Base-by-base conservation (phyloP, 73 alveolate species). In the Tetrahymena malaccensis region DNA sequence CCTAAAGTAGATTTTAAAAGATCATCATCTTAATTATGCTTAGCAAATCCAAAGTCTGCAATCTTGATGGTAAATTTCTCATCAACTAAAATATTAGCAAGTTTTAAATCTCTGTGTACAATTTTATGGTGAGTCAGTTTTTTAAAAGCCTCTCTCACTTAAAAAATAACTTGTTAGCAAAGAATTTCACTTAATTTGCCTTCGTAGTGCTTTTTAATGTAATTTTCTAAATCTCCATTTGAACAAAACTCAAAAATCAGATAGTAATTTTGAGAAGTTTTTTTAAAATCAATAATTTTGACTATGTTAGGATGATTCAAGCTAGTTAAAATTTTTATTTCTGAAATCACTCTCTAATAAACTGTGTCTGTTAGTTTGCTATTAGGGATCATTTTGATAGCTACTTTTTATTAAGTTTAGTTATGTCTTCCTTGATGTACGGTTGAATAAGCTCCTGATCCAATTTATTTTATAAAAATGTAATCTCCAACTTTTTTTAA, bases 31-130 rank as follows among this genome's bases (percentile, higher is more conserved):
- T 95, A 94, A 89, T 56, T 95, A 89, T 89, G 94, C 35, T 95
- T 95, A 34, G 97, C 97, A 57, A 95, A 95, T 93, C 97, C 97
- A 35, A 95, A 95, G 43, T 95, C 97, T 85, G 97, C 97, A 50
- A 95, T 85, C 83, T 95, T 95, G 43, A 95, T 95, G 70, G 93
- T 85, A 31, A 85, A 93, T 37, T 95, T 43, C 43, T 95, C 94
- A 89, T 89, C 70, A 22, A 95, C 97, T 44, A 95, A 85, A 50
- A 95, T 95, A 95, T 95, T 95, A 38, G 97, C 97, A n/a, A 95
- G 85, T 95, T 95, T 95, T 85, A 95, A 89, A 95, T 95, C 97
- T 89, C 97, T 95, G 85, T 95, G 97, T 12, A 95, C 97, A 50
- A 95, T 95, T 43, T 94, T 95, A 35, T 85, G 94, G 4, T 85